phyloP scores from a whole-genome alignment of 768 basidiomycete genomes.

The Tulasnella sp. region DNA sequence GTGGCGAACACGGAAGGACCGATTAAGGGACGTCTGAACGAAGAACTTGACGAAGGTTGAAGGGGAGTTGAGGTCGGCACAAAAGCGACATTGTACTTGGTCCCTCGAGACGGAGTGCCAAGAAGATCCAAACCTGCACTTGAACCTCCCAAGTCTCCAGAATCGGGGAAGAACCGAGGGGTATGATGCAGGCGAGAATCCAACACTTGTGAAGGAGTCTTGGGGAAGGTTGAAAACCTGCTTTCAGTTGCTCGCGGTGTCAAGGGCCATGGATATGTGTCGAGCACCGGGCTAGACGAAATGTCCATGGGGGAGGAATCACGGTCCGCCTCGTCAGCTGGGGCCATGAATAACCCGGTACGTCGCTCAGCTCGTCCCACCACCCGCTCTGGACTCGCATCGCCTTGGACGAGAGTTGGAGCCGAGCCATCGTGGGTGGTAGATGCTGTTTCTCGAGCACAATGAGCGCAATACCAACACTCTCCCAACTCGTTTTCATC shows the following conservation, averaged over 20 bases:
- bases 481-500: conserved; percentile 51
- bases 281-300: background rate
- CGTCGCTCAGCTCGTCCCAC: background rate
- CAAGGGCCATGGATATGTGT: background rate
- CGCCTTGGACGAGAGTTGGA: background rate
- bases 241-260: background rate
- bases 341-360: background rate
- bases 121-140: background rate
- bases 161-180: background rate
- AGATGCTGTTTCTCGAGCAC: conserved; percentile 22
- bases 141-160: background rate
- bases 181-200: background rate
- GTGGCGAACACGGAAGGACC: background rate
- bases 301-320: background rate
- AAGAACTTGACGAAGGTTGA: background rate
- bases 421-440: background rate
- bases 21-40: background rate
- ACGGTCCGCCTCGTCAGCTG: background rate
- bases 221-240: background rate
- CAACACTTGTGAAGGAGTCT: background rate
- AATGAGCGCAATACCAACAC: conserved; percentile 64
- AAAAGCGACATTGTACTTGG: conserved; percentile 5
- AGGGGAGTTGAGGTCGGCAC: background rate
- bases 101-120: conserved; percentile 4
- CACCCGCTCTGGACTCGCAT: background rate